These are phyloP conservation scores for Leccinum solheimii DNA, from an alignment of 1,284 basidiomycete genomes.

Conservation along the genomic window DNA sequence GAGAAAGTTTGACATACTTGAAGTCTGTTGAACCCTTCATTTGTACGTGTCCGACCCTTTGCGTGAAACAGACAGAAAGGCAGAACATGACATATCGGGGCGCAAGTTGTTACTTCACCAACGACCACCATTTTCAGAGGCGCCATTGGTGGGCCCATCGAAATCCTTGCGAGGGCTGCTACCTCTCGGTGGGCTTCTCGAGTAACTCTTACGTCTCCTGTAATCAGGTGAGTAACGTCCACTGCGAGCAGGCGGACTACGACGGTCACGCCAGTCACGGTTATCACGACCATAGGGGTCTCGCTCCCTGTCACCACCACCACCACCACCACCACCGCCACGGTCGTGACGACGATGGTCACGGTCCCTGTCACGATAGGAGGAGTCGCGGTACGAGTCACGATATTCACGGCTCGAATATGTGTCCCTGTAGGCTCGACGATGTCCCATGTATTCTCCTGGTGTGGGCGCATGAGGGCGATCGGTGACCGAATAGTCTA, in stretches of 20 bases:
- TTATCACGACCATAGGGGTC: conserved; percentile 58
- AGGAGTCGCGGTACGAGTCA: conserved; percentile 51
- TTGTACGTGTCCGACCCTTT: conserved; percentile 35
- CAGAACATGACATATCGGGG: conserved; percentile 24
- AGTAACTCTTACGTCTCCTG: conserved; percentile 71
- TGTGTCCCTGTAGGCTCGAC: conserved; percentile 64
- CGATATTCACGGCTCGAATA: conserved; percentile 44
- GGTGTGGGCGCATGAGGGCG: conserved; percentile 95
- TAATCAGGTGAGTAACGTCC: conserved; percentile 74
- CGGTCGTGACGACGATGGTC: conserved; percentile 52
- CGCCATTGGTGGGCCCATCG: conserved; percentile 41
- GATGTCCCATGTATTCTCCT: conserved; percentile 96
- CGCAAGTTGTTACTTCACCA: conserved; percentile 42
- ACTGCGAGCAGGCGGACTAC: conserved; percentile 64
- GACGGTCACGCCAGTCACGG: conserved; percentile 61
- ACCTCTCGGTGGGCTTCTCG: conserved; percentile 73
- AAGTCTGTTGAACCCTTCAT: conserved; percentile 37
- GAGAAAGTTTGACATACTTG: conserved; percentile 40
- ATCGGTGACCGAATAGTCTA: conserved; percentile 94
- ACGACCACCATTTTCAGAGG: conserved; percentile 41
- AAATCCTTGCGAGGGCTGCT: conserved; percentile 68
- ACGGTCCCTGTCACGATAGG: conserved; percentile 49
- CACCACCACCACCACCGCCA: conserved; percentile 26
- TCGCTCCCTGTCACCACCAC: conserved; percentile 41
- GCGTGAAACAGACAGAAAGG: conserved; percentile 32